Base-by-base conservation (phyloP, 495 filamentous ascomycete species). In the Aspergillus nidulans region DNA sequence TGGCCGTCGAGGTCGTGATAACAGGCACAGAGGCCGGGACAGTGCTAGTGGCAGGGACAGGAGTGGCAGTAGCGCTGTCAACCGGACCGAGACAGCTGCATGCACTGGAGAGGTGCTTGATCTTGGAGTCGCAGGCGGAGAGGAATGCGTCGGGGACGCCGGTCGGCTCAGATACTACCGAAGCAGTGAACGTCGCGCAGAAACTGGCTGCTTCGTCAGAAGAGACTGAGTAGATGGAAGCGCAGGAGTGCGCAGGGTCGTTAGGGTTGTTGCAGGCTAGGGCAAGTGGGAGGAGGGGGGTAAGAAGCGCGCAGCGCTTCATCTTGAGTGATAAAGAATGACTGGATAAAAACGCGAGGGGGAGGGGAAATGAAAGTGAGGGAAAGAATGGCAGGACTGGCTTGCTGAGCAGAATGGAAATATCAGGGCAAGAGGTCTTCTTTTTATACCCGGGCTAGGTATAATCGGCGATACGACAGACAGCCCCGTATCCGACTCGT, bases 291-390 rank as follows among this genome's bases (percentile, higher is more conserved):
- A 64, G 20, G 43, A 66, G 58, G 20, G 30, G 30, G 30, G 30
- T 34, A 12, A 70, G 48, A 24, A 68, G 67, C 63, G 65, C 67
- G 32, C 67, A 55, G 67, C 64, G 64, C 63, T 64, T 68, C 50
- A 61, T 65, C 46, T 54, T 56, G 36, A 13, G 4, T 34, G 21
- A 18, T 25, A 16, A 78, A 74, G 66, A 69, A 73, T 34, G 55
- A 67, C 47, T 25, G 57, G 54, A 61, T 52, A 41, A 49, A 49
- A 13, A 12, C n/a, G n/a, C n/a, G n/a, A n/a, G n/a, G n/a, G n/a
- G 67, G 71, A n/a, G 24, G 34, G 44, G 51, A 32, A 26, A n/a
- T 16, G 23, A n/a, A 46, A 47, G 18, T 13, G 34, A 41, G 44
- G 25, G 21, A 46, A 46, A 44, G 24, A 46, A 53, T 44, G 43